A percentile compares a stretch with the other conserved stretches of the same genome.
Evolutionary conservation across 2,329 filamentous ascomycete species (phyloP).

Genomic region (Thielaviopsis musarum): DNA sequence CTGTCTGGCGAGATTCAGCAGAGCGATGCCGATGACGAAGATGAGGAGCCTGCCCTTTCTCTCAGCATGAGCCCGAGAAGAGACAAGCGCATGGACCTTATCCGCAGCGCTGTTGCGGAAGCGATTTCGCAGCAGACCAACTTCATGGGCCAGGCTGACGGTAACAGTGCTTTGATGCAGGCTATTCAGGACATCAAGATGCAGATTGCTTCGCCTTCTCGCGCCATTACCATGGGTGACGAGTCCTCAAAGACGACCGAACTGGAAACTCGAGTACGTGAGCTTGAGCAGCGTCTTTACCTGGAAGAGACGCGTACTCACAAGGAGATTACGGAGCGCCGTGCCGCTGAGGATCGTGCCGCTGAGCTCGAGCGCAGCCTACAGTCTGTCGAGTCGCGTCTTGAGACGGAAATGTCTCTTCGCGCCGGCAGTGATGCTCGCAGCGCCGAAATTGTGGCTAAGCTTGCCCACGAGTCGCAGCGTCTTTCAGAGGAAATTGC

Average conservation of each 20-base stretch:
- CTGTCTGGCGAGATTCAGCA: constrained; percentile 53
- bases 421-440: constrained; percentile 41
- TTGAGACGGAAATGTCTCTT: constrained; percentile 45
- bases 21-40: constrained; percentile 90
- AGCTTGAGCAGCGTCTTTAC: constrained; percentile 40
- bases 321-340: constrained; percentile 30
- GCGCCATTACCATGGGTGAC: constrained; percentile 30
- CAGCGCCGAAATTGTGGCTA: constrained; percentile 52
- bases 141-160: constrained; percentile 18
- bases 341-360: constrained; percentile 34
- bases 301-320: constrained; percentile 31
- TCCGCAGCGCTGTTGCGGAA: constrained; percentile 57
- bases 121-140: constrained; percentile 45
- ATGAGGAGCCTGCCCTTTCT: constrained; percentile 50
- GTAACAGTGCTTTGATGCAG: constrained; percentile 36
- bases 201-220: constrained; percentile 25
- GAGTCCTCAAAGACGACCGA: constrained; percentile 37
- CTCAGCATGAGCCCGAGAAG: constrained; percentile 62
- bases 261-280: constrained; percentile 40
- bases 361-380: constrained; percentile 38
- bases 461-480: constrained; percentile 45
- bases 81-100: constrained; percentile 69
- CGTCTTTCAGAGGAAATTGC: constrained; percentile 47
- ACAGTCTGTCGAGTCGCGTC: constrained; percentile 38
- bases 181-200: constrained; percentile 46